Percentiles rank a stretch among this genome's conserved stretches.
Evolutionary conservation across 2,329 filamentous ascomycete species (phyloP).

Genomic region (Pseudopithomyces chartarum): DNA sequence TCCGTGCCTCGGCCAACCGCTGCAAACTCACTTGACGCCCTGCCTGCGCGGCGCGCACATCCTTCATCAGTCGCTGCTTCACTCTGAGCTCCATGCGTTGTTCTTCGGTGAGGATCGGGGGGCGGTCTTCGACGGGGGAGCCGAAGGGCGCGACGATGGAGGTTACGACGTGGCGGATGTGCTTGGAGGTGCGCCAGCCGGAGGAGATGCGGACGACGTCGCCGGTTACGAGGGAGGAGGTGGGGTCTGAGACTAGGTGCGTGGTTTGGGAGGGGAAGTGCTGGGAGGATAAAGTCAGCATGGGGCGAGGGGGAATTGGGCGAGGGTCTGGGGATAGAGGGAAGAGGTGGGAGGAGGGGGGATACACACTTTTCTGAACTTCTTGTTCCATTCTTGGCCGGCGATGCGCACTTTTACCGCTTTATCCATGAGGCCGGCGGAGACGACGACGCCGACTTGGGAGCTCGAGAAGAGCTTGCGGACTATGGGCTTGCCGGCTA

Average conservation of each 20-base stretch:
- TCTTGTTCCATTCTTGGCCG: slow-evolving; percentile 72
- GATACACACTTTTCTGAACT: slow-evolving; percentile 69
- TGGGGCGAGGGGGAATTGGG: too few species aligned
- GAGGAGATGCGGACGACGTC: slow-evolving; percentile 75
- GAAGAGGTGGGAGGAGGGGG: background rate
- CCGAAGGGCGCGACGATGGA: slow-evolving; percentile 75
- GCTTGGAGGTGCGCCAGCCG: slow-evolving; percentile 67
- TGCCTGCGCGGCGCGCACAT: slow-evolving; percentile 54
- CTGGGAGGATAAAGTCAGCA: slow-evolving; percentile 48
- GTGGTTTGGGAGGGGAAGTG: slow-evolving; percentile 68
- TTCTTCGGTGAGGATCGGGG: slow-evolving; percentile 67
- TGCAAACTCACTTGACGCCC: slow-evolving; percentile 34
- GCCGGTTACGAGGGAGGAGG: slow-evolving; percentile 72
- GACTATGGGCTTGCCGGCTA: slow-evolving; percentile 33
- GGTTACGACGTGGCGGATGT: slow-evolving; percentile 75
- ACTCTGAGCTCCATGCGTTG: slow-evolving; percentile 64
- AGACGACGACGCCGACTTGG: slow-evolving; percentile 70
- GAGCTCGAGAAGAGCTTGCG: slow-evolving; percentile 33
- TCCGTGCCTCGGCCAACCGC: slow-evolving; percentile 33
- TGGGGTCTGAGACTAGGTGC: slow-evolving; percentile 79
- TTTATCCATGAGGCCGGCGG: slow-evolving; percentile 76
- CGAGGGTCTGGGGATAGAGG: too few species aligned
- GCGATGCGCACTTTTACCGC: slow-evolving; percentile 80
- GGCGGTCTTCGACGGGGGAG: slow-evolving; percentile 65
- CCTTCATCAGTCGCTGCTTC: slow-evolving; percentile 62